phyloP scores from a whole-genome alignment of 2,329 filamentous ascomycete genomes.

The Diaporthe nobilis region DNA sequence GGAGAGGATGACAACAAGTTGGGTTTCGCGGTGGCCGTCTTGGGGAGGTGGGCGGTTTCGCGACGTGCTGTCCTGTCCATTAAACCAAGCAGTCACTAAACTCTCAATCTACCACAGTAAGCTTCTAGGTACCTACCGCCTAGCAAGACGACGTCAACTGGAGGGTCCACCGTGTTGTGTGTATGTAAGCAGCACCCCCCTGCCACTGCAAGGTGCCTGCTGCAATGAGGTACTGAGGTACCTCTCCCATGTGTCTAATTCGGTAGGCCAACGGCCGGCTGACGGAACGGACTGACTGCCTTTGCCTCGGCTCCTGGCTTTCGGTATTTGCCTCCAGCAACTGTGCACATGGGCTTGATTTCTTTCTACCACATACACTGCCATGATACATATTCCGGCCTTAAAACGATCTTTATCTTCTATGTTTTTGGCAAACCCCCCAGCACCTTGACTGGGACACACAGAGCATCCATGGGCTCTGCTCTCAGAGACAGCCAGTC shows the following conservation, averaged over 20 bases:
- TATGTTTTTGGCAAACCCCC: too few relatives aligned
- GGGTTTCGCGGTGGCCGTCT: background rate
- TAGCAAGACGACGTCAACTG: slow-evolving; percentile 5
- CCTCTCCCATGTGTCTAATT: background rate
- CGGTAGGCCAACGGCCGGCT: slow-evolving; percentile 4
- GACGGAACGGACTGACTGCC: slow-evolving; percentile 8
- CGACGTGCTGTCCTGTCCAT: slow-evolving; percentile 30
- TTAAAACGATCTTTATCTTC: background rate
- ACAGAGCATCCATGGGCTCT: slow-evolving; percentile 7
- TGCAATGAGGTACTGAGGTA: background rate
- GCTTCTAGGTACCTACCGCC: background rate
- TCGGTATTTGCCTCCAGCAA: slow-evolving; percentile 28
- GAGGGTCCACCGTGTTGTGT: background rate
- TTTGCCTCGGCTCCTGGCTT: slow-evolving; percentile 31
- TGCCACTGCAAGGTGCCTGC: background rate
- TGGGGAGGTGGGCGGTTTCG: slow-evolving; percentile 1
- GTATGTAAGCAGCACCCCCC: background rate
- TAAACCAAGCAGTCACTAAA: slow-evolving; percentile 1
- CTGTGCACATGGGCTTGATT: background rate
- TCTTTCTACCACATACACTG: background rate
- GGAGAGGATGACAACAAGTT: background rate
- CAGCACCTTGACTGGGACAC: background rate
- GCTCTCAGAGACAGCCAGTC: background rate
- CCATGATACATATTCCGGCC: background rate
- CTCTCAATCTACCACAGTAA: slow-evolving; percentile 12